These are phyloP conservation scores for Phoenix roebelenii DNA, from an alignment of 176 grass and related monocot genomes.

Conservation along the genomic window DNA sequence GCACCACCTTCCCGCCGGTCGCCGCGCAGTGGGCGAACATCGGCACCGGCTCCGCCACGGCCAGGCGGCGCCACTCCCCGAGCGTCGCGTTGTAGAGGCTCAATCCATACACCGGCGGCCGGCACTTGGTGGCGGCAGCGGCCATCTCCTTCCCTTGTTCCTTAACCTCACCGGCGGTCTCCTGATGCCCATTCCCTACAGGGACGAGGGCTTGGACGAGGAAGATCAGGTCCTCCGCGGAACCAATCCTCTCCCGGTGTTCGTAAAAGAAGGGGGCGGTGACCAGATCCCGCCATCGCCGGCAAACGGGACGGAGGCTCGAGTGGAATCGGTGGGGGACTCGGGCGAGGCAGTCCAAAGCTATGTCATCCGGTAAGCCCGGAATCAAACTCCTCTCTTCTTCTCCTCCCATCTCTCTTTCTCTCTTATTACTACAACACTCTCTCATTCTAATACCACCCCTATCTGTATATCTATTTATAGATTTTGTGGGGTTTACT, in stretches of 20 bases:
- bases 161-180: not conserved
- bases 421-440: not conserved
- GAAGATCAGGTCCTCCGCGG: constrained; percentile 43
- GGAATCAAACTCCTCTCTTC: constrained; percentile 25
- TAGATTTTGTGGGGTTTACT: no score
- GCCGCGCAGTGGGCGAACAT: constrained; percentile 7
- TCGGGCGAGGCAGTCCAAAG: constrained; percentile 49
- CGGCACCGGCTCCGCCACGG: constrained; percentile 1
- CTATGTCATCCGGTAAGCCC: constrained; percentile 42
- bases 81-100: constrained; percentile 8
- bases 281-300: constrained; percentile 28
- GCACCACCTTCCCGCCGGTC: constrained; percentile 20
- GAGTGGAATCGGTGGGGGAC: constrained; percentile 30
- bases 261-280: constrained; percentile 10
- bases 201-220: constrained; percentile 31
- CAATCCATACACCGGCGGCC: constrained; percentile 12
- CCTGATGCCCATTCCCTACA: not conserved
- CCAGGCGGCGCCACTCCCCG: constrained; percentile 17
- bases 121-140: not conserved
- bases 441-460: not conserved
- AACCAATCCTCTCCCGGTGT: constrained; percentile 17
- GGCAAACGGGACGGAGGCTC: constrained; percentile 27
- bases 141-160: not conserved
- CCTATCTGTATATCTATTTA: no score
- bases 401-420: not conserved